Base-by-base conservation (phyloP, 352 stramenopile species). In the Globisporangium carolinianum region DNA sequence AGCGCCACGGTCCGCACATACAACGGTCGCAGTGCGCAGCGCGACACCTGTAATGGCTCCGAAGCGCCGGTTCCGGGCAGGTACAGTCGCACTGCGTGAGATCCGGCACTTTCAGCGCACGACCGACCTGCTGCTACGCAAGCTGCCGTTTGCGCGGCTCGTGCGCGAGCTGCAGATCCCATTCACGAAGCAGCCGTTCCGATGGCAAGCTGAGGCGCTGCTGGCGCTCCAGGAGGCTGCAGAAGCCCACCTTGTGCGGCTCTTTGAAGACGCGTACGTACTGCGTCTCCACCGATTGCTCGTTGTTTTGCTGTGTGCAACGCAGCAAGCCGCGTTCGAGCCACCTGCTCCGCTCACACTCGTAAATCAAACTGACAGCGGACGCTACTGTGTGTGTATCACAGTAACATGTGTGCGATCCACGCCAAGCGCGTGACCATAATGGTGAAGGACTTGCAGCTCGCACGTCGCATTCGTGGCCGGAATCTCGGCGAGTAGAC, bases 101-200 rank as follows among this genome's bases (percentile, higher is more conserved):
- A 99, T 99, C 66, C 82, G 97, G 10, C 72, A 89, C 51, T 96
- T 98, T 68, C 97, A 99, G 78, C 83, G 79, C 32, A 96, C 79
- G 51, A 99, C 97, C 0, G 94, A 98, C 58, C 76, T 99, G 53
- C 72, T 99, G 49, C 65, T 99, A 53, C 89, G 97, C 17, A 97
- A 97, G 68, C 75, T 99, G 43, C 97, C 97, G 36, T 99, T 99
- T 69, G 95, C 96, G 14, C 79, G 97, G 17, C 75, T 99, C 12
- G 95, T 98, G 47, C 79, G 91, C 12, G 92, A 98, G 69, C 92
- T 98, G 65, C 89, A 98, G 74, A 81, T 85, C 57, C 75, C 90
- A 54, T 95, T 94, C 53, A 87, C 81, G 47, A 73, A 72, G 17
- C 68, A 81, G 47, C 68, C 75, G 50, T 97, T 94, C 68, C 78